Evolutionary conservation across 2,329 filamentous ascomycete species (phyloP).

Genomic region (Aspergillus eucalypticola): DNA sequence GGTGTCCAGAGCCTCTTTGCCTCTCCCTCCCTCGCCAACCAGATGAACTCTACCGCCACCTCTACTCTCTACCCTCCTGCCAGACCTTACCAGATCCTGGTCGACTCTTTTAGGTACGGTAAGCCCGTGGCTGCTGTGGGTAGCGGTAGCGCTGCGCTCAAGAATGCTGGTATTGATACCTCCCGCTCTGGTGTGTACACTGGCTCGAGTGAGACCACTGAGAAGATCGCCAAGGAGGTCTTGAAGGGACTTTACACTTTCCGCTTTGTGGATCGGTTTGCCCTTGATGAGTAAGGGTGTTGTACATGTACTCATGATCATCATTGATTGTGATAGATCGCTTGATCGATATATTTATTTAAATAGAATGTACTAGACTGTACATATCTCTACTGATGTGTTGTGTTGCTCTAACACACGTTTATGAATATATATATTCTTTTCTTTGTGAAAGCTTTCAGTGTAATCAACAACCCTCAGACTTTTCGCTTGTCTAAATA

Average conservation of each 20-base stretch:
- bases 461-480: no score
- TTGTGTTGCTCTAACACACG: no score
- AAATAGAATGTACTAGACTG: no score
- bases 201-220: constrained; percentile 29
- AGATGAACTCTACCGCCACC: constrained; percentile 27
- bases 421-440: no score
- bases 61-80: constrained; percentile 63
- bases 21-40: constrained; percentile 20
- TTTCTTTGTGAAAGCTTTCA: no score
- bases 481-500: no score
- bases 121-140: constrained; percentile 68
- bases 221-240: constrained; percentile 48
- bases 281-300: constrained; percentile 50
- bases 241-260: constrained; percentile 63
- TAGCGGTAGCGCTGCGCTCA: constrained; percentile 38
- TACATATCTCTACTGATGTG: no score
- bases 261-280: constrained; percentile 66
- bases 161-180: constrained; percentile 46
- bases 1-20: constrained; percentile 57
- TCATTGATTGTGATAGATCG: no score
- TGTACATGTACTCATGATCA: no score
- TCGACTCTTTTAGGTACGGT: constrained; percentile 65
- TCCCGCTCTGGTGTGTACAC: constrained; percentile 39
- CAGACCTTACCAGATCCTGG: constrained; percentile 63
- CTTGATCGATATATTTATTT: no score